phyloP scores from a whole-genome alignment of 495 filamentous ascomycete genomes.

The Pyrenula aspistea region DNA sequence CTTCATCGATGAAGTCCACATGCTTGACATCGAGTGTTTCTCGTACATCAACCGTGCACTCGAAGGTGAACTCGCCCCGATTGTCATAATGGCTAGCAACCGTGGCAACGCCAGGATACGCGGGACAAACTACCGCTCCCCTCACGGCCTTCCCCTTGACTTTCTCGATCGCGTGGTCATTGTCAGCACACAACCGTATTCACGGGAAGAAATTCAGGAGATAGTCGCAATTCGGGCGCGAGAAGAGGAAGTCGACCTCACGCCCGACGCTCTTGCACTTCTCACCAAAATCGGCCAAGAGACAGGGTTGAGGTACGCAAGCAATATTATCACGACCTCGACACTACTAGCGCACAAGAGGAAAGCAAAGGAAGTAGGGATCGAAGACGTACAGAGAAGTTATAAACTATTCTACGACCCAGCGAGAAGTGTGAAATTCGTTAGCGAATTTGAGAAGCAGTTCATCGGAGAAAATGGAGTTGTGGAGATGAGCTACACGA shows the following conservation, averaged over 20 bases:
- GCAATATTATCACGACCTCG: constrained; percentile 91
- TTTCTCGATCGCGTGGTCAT: constrained; percentile 95
- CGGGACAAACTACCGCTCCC: constrained; percentile 81
- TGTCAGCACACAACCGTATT: constrained; percentile 89
- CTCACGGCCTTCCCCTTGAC: constrained; percentile 88
- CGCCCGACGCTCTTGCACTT: constrained; percentile 76
- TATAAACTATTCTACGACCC: constrained; percentile 92
- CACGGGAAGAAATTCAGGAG: constrained; percentile 70
- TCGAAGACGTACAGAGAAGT: constrained; percentile 84
- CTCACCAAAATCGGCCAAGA: constrained; percentile 93
- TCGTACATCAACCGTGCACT: constrained; percentile 95
- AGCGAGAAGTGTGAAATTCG: constrained; percentile 75
- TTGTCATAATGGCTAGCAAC: constrained; percentile 99
- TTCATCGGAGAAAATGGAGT: constrained; percentile 80
- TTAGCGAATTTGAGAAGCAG: constrained; percentile 78
- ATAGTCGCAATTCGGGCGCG: constrained; percentile 84
- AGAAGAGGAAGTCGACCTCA: constrained; percentile 89
- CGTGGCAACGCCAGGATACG: constrained; percentile 83
- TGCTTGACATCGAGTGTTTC: constrained; percentile 99
- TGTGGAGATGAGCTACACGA: constrained; percentile 56
- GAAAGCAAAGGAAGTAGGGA: constrained; percentile 63
- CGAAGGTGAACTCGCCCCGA: constrained; percentile 84
- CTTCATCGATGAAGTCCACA: constrained; percentile 99
- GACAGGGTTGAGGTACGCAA: constrained; percentile 81
- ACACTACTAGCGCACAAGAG: constrained; percentile 72